A percentile compares a stretch with the other conserved stretches of the same genome.
Conservation (phyloP, 2,329 filamentous ascomycete species). For the Plectosphaerella plurivora region DNA sequence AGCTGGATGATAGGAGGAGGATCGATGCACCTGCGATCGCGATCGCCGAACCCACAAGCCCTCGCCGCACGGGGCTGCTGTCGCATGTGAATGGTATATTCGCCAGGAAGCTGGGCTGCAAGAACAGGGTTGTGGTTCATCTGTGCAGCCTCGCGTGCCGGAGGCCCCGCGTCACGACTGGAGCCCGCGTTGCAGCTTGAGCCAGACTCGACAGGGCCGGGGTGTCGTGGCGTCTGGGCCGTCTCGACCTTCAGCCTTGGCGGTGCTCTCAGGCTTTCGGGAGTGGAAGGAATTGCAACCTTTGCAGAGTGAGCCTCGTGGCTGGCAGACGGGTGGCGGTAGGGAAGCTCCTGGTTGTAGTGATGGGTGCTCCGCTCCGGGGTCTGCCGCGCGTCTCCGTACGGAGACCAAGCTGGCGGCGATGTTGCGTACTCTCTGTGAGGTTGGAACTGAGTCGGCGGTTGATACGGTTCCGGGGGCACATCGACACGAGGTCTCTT, state of each 20-base stretch:
- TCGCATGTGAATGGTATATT: constrained; percentile 55
- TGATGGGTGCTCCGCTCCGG: too few relatives aligned
- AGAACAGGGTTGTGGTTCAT: not conserved
- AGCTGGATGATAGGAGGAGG: constrained; percentile 80
- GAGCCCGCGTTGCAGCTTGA: constrained; percentile 1
- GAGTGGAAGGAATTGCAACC: constrained; percentile 10
- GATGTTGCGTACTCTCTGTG: not conserved
- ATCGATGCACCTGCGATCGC: constrained; percentile 77
- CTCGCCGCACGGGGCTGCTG: constrained; percentile 76
- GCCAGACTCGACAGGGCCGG: not conserved
- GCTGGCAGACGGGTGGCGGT: not conserved
- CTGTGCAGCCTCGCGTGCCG: not conserved
- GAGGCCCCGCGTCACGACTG: not conserved
- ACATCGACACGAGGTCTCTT: too few relatives aligned
- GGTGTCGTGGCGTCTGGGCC: constrained; percentile 4
- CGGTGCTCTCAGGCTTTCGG: constrained; percentile 6
- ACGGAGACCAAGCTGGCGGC: not conserved
- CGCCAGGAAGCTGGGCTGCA: constrained; percentile 9
- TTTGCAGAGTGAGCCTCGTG: constrained; percentile 10
- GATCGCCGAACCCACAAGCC: constrained; percentile 78
- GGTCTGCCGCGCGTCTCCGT: too few relatives aligned
- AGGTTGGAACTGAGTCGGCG: not conserved
- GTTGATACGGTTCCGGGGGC: not conserved
- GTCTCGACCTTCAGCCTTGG: not conserved
- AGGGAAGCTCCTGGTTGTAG: not conserved